Percentiles rank a stretch among this genome's conserved stretches.
These are phyloP conservation scores for Coniochaeta hoffmannii DNA, from an alignment of 2,329 filamentous ascomycete genomes.

Conservation along the genomic window DNA sequence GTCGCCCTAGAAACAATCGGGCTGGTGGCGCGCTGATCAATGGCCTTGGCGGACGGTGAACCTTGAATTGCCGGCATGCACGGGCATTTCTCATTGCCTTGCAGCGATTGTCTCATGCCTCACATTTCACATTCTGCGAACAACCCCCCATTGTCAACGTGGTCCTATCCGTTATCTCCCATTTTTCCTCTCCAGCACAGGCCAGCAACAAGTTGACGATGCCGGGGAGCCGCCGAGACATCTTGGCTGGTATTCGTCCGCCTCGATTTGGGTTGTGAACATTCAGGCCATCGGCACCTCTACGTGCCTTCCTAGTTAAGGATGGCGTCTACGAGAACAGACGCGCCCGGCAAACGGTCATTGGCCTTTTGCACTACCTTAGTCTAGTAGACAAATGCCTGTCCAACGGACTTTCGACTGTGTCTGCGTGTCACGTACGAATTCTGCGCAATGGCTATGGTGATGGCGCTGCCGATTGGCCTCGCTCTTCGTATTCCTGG, in stretches of 20 bases:
- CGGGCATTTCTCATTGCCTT: neutral
- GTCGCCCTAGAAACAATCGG: neutral
- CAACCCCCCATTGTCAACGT: neutral
- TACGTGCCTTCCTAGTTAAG: neutral
- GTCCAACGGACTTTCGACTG: neutral
- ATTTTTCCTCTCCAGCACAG: neutral
- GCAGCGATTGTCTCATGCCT: conserved; percentile 1
- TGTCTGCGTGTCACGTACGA: neutral
- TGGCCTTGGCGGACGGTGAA: neutral
- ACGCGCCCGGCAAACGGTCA: neutral
- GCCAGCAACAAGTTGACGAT: neutral
- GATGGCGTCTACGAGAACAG: neutral
- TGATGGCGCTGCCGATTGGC: neutral
- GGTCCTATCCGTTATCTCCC: neutral
- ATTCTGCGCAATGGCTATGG: neutral
- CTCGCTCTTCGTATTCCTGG: neutral
- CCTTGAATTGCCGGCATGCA: neutral
- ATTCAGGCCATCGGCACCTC: neutral
- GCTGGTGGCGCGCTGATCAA: neutral
- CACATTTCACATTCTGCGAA: neutral
- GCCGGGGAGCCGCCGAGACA: neutral
- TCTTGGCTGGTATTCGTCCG: neutral
- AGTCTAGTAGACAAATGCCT: conserved; percentile 1
- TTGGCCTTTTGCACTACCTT: neutral
- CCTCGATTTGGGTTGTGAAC: neutral